Base-by-base conservation (phyloP, 2,329 filamentous ascomycete genomes). In the Parasarocladium wereldwijsianum region DNA sequence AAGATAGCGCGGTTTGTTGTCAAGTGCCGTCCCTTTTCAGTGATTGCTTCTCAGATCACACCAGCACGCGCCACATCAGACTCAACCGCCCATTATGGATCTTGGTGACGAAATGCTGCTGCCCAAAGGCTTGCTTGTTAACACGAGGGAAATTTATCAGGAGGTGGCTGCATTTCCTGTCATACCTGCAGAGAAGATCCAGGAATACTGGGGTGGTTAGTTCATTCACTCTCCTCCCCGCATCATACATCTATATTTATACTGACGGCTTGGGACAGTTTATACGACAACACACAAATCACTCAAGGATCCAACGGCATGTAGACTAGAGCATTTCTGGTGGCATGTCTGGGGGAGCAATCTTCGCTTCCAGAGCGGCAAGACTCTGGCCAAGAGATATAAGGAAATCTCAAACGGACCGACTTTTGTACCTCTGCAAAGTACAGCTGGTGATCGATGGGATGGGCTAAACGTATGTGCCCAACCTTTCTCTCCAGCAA, bases 301-400 rank as follows among this genome's bases (percentile, higher is more conserved):
- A 39, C 57, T 74, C 18, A 57, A 62, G 35, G 70, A 76, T 40
- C 70, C 70, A n/a, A 75, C 68, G 3, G 68, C 70, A 17, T 64
- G 64, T 34, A 66, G 71, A 12, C 51, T 75, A 13, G 70, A 76
- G 43, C 70, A 74, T 41, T 73, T 74, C 39, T 76, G 70, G 70
- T 75, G 69, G 64, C 70, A 74, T 42, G 66, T 76, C 32, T 69
- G 68, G 60, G 69, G 70, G 19, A 75, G 71, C 39, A 54, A 71
- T 37, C 55, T 63, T 17, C 58, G 63, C 19, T 45, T 58, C 31
- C 53, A 74, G 27, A 63, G 65, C 26, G 70, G 66, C 22, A 54
- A 52, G 19, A 57, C 59, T 9, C 53, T 76, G 26, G 69, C 71
- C 33, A 59, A 49, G 36, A 49, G 74, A 5, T 76, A 68, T 40